Evolutionary conservation across 2,329 filamentous ascomycete genomes (phyloP).

Genomic region (Tolypocladium pustulatum): DNA sequence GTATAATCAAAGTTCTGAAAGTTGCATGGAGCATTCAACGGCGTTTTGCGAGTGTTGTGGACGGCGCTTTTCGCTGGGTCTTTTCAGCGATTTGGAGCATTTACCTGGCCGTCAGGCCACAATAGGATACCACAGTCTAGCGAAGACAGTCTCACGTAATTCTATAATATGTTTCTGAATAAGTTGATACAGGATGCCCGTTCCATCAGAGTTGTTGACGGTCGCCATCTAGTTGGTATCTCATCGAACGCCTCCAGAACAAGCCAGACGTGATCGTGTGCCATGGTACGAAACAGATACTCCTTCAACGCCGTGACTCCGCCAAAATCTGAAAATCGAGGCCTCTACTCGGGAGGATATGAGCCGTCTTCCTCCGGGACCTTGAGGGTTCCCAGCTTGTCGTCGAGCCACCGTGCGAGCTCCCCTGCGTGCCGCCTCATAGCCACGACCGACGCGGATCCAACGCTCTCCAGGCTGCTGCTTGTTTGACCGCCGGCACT

Average conservation of each 20-base stretch:
- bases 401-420: conserved; percentile 48
- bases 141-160: not conserved
- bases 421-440: conserved; percentile 49
- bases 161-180: not conserved
- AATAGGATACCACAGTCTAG: not conserved
- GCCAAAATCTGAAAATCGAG: not conserved
- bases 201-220: not conserved
- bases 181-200: not conserved
- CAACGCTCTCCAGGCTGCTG: conserved; percentile 25
- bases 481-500: conserved; percentile 35
- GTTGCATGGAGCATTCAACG: not conserved
- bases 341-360: conserved; percentile 1
- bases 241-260: conserved; percentile 2
- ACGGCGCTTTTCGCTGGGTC: not conserved
- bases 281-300: not conserved
- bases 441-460: conserved; percentile 35
- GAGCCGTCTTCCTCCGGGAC: conserved; percentile 37
- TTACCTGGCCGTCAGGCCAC: not conserved
- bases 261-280: not conserved
- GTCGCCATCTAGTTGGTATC: conserved; percentile 2
- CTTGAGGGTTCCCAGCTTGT: conserved; percentile 42
- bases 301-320: not conserved
- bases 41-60: not conserved
- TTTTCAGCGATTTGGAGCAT: not conserved
- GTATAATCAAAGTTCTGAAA: not conserved